Evolutionary conservation across 305 asterid genomes (phyloP), one percentile per base, ranked within the genome.

Genomic region (Coffea humblotiana): DNA sequence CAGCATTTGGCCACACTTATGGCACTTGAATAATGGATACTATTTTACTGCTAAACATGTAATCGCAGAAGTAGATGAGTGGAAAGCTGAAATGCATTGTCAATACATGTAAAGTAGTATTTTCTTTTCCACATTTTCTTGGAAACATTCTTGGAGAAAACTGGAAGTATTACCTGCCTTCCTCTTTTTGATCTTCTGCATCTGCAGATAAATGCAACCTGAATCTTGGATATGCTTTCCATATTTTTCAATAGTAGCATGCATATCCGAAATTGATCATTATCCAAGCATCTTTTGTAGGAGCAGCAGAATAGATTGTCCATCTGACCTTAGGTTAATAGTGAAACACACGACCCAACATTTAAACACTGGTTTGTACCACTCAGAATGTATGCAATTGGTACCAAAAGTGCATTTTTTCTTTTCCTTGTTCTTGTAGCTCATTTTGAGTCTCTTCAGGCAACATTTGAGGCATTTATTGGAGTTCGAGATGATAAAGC

Each of bases 381-480:
- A 27, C 69, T 23, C 48, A 11, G 15, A 32, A 19, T 32, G 27
- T 66, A 65, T 61, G 48, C 71, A 29, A 47, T 45, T 64, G n/a
- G 3, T 25, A 9, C 3, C 32, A n/a, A 54, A 23, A 15, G 29
- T 8, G 29, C 25, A 19, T 6, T 51, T 9, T 61, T 73, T 61
- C 21, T 6, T 48, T 82, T 2, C 15, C 13, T 32, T 61, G 29
- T 13, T 63, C 12, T 49, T 71, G 54, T 63, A 21, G 72, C 52
- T 90, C 74, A 69, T 77, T 72, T 76, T 54, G 61, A 78, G 73
- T 85, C 76, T 79, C 82, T 56, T 54, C 81, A 95, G 99, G 98
- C 99, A 74, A 96, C 98, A 73, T 94, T 94, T 85, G 99, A 96
- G 88, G 98, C 98, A 81, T 96, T 90, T 82, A 85, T 96, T 83